Evolutionary conservation across 495 filamentous ascomycete species (phyloP), one percentile per base, ranked within the genome.

Genomic region (Xylaria cubensis): DNA sequence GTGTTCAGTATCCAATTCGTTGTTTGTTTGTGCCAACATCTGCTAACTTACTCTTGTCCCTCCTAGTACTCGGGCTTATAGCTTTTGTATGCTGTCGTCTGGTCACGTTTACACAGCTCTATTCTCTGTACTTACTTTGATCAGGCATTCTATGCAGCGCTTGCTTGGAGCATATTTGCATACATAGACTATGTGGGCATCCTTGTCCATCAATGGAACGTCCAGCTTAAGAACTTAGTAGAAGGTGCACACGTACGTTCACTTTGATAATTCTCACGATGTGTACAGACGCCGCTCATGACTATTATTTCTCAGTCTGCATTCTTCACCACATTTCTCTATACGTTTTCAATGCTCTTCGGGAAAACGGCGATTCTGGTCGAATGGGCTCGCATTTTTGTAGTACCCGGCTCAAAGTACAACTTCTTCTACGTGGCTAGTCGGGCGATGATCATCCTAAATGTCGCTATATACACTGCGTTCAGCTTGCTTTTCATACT

Each of bases 401-500:
- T 75, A 3, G 75, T 77, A 42, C 39, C 0, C 8, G 24, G 12
- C 34, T 39, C 32, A 61, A 19, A 7, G 51, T 72, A 6, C 29
- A 71, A 75, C 41, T 7, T 21, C 5, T 74, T 76, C 67, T 79
- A 63, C 58, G 75, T 51, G 10, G 29, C 29, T 4, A 29, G 6
- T 17, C 55, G 29, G 24, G 55, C 13, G 1, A 8, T 58, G 10
- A 64, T 77, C 10, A 72, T 75, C 19, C 82, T 77, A 44, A 66
- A 74, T n/a, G 70, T 82, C 5, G 79, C 85, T 32, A 71, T 74
- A 2, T 36, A 84, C 19, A 72, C 79, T 3, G 84, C 80, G 39
- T 69, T 86, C 8, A 59, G 42, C 15, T 46, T 88, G 26, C 75
- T 80, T 3, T 75, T 75, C 0, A 76, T 82, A 5, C 82, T 87